phyloP scores from a whole-genome alignment of 106 monocot genomes.

The Allium sativum region DNA sequence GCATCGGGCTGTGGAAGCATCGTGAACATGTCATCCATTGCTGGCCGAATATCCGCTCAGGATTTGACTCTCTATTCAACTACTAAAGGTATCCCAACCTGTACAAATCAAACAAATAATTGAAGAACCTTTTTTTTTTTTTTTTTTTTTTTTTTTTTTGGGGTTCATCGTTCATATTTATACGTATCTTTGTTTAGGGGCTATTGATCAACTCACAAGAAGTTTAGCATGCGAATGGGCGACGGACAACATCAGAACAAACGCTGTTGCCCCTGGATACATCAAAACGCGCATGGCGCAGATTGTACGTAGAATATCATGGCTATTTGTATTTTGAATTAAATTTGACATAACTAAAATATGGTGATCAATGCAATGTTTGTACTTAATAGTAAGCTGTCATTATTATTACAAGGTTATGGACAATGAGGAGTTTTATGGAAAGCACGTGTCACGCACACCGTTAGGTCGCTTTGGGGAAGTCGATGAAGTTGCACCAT shows the following conservation, averaged over 20 bases:
- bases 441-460: background rate
- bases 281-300: constrained; percentile 34
- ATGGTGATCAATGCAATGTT: too few relatives aligned
- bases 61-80: background rate
- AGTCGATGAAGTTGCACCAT: constrained; percentile 10
- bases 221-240: constrained; percentile 63
- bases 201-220: constrained; percentile 44
- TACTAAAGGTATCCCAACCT: constrained; percentile 1
- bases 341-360: background rate
- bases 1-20: background rate
- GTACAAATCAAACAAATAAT: background rate
- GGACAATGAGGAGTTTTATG: background rate
- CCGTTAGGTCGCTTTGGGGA: constrained; percentile 10
- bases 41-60: background rate
- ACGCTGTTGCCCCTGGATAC: constrained; percentile 35
- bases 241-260: constrained; percentile 22
- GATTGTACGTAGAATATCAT: too few relatives aligned
- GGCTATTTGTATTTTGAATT: background rate
- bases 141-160: background rate
- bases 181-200: constrained; percentile 14
- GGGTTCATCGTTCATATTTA: background rate
- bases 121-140: background rate
- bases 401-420: background rate
- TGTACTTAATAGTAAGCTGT: background rate
- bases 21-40: background rate